Base-by-base conservation (phyloP, 2,329 filamentous ascomycete genomes). In the Colletotrichum gloeosporioides region DNA sequence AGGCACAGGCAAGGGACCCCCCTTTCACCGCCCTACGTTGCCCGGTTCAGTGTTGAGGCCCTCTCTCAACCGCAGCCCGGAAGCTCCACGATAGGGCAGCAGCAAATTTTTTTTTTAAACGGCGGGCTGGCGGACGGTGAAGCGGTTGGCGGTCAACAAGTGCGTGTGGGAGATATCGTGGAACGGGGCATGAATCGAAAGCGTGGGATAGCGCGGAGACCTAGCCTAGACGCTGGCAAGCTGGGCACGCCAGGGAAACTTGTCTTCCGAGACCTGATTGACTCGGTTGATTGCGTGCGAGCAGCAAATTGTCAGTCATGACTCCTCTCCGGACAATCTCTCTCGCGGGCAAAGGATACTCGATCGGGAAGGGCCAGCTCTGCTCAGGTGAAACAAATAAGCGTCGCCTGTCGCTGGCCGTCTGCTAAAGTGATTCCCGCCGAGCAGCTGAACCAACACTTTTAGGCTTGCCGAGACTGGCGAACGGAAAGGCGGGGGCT, bases 11-110 rank as follows among this genome's bases (percentile, higher is more conserved):
- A 44, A 39, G 67, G 32, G 44, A 53, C 44, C 61, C 62, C 29
- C 62, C 44, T 57, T 73, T 73, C 73, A 76, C 73, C 73, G 69
- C 73, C 32, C 69, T 71, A 31, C 36, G 29, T 67, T 71, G 49
- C 49, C 22, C 12, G 31, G 67, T 49, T 62, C 34, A 39, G n/a
- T 39, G 62, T 66, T 63, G 73, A 75, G 73, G 36, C 69, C 53
- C 69, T 68, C 49, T 39, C 53, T 63, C 62, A 75, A 62, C 63
- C 22, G 55, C 73, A 75, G 29, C 12, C 15, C 13, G 3, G 16
- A 29, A 61, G n/a, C 66, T 44, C 67, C 49, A 65, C 67, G 72
- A 22, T 32, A 49, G 64, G 44, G n/a, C 53, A 25, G 15, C 22
- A 63, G 69, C 13, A 36, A 68, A 69, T 34, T 27, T 7, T 12